Conservation (phyloP, 1,139 yeast genomes). For the Scheffersomyces insectosa region DNA sequence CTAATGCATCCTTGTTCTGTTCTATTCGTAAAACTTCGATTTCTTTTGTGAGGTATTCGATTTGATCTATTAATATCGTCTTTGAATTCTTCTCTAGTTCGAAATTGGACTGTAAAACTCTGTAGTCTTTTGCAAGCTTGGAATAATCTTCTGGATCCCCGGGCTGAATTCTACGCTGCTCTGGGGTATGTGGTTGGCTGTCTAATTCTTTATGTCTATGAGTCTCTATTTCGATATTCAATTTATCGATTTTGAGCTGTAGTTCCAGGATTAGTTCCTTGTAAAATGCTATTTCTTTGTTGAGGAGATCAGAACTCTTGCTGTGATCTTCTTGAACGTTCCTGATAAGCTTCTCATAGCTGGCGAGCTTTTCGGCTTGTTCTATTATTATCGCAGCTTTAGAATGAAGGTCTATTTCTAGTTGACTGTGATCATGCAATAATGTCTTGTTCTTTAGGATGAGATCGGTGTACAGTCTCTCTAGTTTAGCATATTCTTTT, state of each 20-base stretch:
- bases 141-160: not conserved
- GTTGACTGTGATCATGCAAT: slow-evolving; percentile 20
- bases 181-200: not conserved
- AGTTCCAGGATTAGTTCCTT: slow-evolving; percentile 34
- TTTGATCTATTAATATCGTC: slow-evolving; percentile 53
- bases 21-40: slow-evolving; percentile 25
- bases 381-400: slow-evolving; percentile 20
- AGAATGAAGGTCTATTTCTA: slow-evolving; percentile 22
- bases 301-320: slow-evolving; percentile 29
- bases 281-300: slow-evolving; percentile 32
- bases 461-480: slow-evolving; percentile 31
- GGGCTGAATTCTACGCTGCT: not conserved
- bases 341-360: slow-evolving; percentile 22
- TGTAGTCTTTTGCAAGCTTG: slow-evolving; percentile 31
- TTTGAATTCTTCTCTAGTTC: slow-evolving; percentile 53
- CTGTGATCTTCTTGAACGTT: slow-evolving; percentile 21
- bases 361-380: slow-evolving; percentile 18
- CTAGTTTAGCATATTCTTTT: slow-evolving; percentile 12
- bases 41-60: slow-evolving; percentile 49
- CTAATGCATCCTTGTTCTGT: not conserved
- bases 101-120: slow-evolving; percentile 40
- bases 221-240: slow-evolving; percentile 23
- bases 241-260: slow-evolving; percentile 27
- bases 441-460: slow-evolving; percentile 22
- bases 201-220: slow-evolving; percentile 1